A percentile compares a stretch with the other conserved stretches of the same genome.
Evolutionary conservation across 2,329 filamentous ascomycete species (phyloP).

Genomic region (Pseudogymnoascus sp.): DNA sequence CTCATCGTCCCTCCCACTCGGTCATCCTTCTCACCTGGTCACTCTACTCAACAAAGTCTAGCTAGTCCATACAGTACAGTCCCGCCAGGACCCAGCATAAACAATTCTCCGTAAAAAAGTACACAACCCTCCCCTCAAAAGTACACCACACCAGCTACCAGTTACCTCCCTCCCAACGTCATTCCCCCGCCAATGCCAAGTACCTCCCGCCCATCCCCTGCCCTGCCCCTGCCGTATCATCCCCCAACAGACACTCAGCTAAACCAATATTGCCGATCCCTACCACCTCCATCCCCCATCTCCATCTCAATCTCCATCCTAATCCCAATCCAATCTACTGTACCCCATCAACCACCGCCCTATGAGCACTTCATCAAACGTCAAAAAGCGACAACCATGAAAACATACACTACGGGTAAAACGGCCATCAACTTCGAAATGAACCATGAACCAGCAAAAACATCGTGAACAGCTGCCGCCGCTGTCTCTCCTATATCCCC

Average conservation of each 20-base stretch:
- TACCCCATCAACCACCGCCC: neutral
- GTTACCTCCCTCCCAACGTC: neutral
- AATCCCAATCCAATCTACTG: too few relatives aligned
- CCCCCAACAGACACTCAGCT: neutral
- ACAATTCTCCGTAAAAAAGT: neutral
- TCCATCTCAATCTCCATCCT: neutral
- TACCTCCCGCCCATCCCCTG: neutral
- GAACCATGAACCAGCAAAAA: neutral
- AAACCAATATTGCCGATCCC: neutral
- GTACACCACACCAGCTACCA: neutral
- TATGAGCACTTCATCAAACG: neutral
- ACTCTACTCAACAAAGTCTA: too few relatives aligned
- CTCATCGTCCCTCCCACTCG: too few relatives aligned
- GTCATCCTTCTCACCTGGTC: too few relatives aligned
- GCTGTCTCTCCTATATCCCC: neutral
- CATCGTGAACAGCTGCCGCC: neutral
- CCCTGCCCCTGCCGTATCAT: too few relatives aligned
- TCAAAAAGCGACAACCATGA: neutral
- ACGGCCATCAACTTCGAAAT: neutral
- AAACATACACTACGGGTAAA: neutral
- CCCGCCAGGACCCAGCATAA: neutral
- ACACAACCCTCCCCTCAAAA: too few relatives aligned
- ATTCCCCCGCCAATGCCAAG: conserved; percentile 5
- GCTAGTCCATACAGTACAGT: neutral
- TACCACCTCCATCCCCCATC: neutral